A percentile compares a stretch with the other conserved stretches of the same genome.
phyloP scores from a whole-genome alignment of 1,284 basidiomycete genomes.

The Tylopilus sp. region DNA sequence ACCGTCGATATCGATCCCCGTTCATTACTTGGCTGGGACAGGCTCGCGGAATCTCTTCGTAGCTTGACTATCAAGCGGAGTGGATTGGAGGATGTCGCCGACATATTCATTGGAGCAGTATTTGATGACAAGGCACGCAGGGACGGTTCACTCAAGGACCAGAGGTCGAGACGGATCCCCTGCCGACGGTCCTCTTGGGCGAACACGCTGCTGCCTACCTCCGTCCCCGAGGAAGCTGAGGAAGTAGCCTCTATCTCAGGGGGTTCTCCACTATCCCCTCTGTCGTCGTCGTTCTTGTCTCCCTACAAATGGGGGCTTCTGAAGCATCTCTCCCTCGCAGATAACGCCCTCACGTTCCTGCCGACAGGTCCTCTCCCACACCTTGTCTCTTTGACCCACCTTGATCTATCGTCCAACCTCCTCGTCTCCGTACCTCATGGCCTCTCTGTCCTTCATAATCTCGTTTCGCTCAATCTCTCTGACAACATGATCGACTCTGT shows the following conservation, averaged over 20 bases:
- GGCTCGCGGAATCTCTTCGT: constrained; percentile 63
- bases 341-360: constrained; percentile 81
- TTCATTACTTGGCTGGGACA: constrained; percentile 81
- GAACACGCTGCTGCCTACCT: constrained; percentile 49
- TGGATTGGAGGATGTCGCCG: constrained; percentile 78
- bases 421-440: constrained; percentile 80
- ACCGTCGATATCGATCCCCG: constrained; percentile 80
- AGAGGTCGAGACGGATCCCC: constrained; percentile 43
- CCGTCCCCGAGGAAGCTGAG: constrained; percentile 56
- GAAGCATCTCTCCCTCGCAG: constrained; percentile 71
- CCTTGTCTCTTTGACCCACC: constrained; percentile 74
- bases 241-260: constrained; percentile 36
- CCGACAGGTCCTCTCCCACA: constrained; percentile 67
- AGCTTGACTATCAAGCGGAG: constrained; percentile 73
- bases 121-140: constrained; percentile 66
- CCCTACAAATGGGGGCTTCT: constrained; percentile 74
- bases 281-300: constrained; percentile 45
- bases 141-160: constrained; percentile 47
- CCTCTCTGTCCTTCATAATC: constrained; percentile 68
- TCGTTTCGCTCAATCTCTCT: constrained; percentile 82
- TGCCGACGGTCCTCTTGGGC: constrained; percentile 49
- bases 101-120: constrained; percentile 74
- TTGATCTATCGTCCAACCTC: constrained; percentile 87
- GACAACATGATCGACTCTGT: constrained; percentile 97
- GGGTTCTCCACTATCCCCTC: constrained; percentile 27